Percentiles rank a stretch among this genome's conserved stretches.
Evolutionary conservation across 2,329 filamentous ascomycete species (phyloP).

Genomic region (Proliferodiscus dingleyae): DNA sequence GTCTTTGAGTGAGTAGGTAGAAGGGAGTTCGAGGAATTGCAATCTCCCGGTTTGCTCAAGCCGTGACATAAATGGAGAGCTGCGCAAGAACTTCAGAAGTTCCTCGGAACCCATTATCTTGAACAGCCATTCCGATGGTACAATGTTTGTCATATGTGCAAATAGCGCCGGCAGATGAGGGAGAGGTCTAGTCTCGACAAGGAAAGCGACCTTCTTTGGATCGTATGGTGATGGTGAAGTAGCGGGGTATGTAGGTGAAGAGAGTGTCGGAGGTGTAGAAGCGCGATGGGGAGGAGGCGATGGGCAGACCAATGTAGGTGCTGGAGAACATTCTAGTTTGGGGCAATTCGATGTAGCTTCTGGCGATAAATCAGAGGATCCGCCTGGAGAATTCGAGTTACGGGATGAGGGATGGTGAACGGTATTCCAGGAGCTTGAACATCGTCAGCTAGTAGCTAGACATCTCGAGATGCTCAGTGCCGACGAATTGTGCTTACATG

Average conservation of each 20-base stretch:
- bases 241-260: background rate
- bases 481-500: slow-evolving; percentile 8
- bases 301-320: slow-evolving; percentile 2
- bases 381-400: background rate
- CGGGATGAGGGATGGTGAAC: background rate
- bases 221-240: slow-evolving; percentile 34
- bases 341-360: background rate
- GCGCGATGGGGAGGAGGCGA: no score
- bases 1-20: slow-evolving; percentile 38
- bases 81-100: slow-evolving; percentile 40
- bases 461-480: background rate
- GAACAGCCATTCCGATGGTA: slow-evolving; percentile 52
- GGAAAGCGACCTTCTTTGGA: slow-evolving; percentile 48
- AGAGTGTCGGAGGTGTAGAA: no score
- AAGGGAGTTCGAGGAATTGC: slow-evolving; percentile 43
- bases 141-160: slow-evolving; percentile 50
- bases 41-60: slow-evolving; percentile 46
- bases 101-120: slow-evolving; percentile 48
- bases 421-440: slow-evolving; percentile 5
- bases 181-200: slow-evolving; percentile 48
- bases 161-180: slow-evolving; percentile 47
- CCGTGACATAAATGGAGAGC: slow-evolving; percentile 39
- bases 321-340: background rate
- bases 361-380: background rate
- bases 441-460: background rate